A percentile compares a stretch with the other conserved stretches of the same genome.
These are phyloP conservation scores for Puccinia horiana DNA, from an alignment of 1,284 basidiomycete species.

Conservation along the genomic window DNA sequence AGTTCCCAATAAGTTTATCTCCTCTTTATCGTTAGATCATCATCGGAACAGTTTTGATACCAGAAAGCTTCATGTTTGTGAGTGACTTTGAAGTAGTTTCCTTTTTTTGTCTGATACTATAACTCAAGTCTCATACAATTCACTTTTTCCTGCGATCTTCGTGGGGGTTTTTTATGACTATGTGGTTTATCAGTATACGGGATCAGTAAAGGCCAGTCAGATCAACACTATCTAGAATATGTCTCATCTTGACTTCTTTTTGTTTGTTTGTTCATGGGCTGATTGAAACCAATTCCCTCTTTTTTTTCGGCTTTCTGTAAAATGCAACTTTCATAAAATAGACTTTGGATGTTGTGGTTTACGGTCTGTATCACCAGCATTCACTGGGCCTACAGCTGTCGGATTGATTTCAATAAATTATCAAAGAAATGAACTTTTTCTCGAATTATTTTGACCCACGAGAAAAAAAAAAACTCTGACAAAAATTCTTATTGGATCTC, in stretches of 20 bases:
- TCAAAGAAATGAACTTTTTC: no score
- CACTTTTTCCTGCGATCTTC: background rate
- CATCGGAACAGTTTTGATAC: background rate
- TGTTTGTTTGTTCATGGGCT: background rate
- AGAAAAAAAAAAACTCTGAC: background rate
- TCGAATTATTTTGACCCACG: background rate
- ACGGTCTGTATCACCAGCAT: background rate
- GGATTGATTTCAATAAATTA: no score
- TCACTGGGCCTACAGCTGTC: background rate
- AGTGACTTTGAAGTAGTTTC: background rate
- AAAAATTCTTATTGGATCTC: no score
- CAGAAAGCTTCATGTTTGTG: slow-evolving; percentile 7
- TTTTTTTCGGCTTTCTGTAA: background rate
- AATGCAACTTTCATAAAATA: background rate
- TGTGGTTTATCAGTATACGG: slow-evolving; percentile 5
- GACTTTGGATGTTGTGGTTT: slow-evolving; percentile 21
- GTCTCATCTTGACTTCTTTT: background rate
- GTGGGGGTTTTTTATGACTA: background rate
- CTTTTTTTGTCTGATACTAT: background rate
- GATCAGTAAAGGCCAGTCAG: slow-evolving; percentile 2
- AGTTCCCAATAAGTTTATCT: background rate
- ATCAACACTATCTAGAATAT: background rate
- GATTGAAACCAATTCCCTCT: background rate
- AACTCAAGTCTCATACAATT: background rate
- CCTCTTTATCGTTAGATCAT: background rate